Base-by-base conservation (phyloP, 2,329 filamentous ascomycete genomes). In the Corniculantispora saksenae region DNA sequence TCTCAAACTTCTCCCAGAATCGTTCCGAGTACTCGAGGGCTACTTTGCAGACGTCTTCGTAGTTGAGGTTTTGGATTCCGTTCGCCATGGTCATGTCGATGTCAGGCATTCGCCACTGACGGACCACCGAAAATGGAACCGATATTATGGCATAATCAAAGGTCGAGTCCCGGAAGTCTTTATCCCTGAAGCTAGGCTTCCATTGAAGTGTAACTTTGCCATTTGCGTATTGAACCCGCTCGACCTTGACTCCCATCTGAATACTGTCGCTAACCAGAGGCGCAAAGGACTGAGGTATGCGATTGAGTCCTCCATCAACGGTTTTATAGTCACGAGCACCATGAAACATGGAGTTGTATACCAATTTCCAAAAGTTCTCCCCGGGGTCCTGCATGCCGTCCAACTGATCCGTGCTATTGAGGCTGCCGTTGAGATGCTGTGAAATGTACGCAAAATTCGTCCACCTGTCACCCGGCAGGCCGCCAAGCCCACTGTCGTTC, bases 81-180 rank as follows among this genome's bases (percentile, higher is more conserved):
- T 81, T 79, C 62, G 70, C 72, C 61, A 85, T 80, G 45, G 80
- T 79, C 7, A 74, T 69, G 3, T 76, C 75, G 8, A 84, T 60
- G 61, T 68, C 59, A 8, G 86, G 86, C 0, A 91, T 78, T 6
- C 84, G 78, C 86, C 88, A 90, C 27, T 85, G 81, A 40, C 88
- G 81, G 48, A 91, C 85, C 61, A 87, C 84, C 55, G 84, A 83
- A 75, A 91, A 91, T 0, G 89, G 89, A 0, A 84, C 83, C 0
- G 87, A 81, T 8, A 91, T 81, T n/a, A 91, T 79, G 32, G 86
- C 84, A 72, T 91, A 91, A 76, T 92, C 89, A 70, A 86, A 89
- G 2, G 82, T 80, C 29, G 82, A 79, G 53, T 77, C 82, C 58
- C 85, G 66, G 72, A 81, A 77, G 67, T 70, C 69, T 23, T 69